Evolutionary conservation across 2,329 filamentous ascomycete species (phyloP).

Genomic region (Leptographium radiaticola): DNA sequence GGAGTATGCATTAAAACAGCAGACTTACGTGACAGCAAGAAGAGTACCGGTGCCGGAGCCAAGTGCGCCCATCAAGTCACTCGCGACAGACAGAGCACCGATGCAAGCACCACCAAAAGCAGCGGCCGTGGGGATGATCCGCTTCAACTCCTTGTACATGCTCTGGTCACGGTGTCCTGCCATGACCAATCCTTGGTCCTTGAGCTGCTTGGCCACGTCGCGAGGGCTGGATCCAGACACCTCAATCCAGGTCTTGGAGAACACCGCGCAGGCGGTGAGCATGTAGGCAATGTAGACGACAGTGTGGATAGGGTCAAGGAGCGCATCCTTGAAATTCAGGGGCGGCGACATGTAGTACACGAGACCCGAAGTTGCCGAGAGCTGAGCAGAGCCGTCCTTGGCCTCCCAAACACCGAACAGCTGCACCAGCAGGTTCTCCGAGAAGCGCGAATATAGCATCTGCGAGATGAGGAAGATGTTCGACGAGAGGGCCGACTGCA

Average conservation of each 20-base stretch:
- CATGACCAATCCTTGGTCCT: conserved; percentile 99
- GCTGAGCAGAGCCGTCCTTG: conserved; percentile 88
- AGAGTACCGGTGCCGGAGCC: conserved; percentile 96
- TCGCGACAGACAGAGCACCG: conserved; percentile 88
- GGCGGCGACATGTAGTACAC: conserved; percentile 99
- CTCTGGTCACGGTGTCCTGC: conserved; percentile 98
- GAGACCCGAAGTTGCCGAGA: conserved; percentile 83
- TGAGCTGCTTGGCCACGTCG: conserved; percentile 98
- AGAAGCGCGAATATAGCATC: conserved; percentile 99
- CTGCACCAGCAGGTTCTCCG: conserved; percentile 94
- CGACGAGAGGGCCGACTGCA: conserved; percentile 95
- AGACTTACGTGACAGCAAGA: conserved; percentile 88
- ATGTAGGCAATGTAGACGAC: conserved; percentile 94
- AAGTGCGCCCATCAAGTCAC: conserved; percentile 88
- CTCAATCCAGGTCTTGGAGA: conserved; percentile 99
- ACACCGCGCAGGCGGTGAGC: conserved; percentile 84
- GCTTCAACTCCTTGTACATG: conserved; percentile 99
- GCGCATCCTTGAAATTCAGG: conserved; percentile 91
- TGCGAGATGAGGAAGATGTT: conserved; percentile 99
- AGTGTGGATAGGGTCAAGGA: conserved; percentile 94
- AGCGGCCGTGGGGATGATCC: conserved; percentile 94
- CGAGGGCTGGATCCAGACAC: conserved; percentile 95
- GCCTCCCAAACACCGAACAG: conserved; percentile 98
- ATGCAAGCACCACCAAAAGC: conserved; percentile 99
- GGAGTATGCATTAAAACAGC: neutral